These are phyloP conservation scores for Lactifluus pinguis DNA, from an alignment of 768 basidiomycete species.

Conservation along the genomic window DNA sequence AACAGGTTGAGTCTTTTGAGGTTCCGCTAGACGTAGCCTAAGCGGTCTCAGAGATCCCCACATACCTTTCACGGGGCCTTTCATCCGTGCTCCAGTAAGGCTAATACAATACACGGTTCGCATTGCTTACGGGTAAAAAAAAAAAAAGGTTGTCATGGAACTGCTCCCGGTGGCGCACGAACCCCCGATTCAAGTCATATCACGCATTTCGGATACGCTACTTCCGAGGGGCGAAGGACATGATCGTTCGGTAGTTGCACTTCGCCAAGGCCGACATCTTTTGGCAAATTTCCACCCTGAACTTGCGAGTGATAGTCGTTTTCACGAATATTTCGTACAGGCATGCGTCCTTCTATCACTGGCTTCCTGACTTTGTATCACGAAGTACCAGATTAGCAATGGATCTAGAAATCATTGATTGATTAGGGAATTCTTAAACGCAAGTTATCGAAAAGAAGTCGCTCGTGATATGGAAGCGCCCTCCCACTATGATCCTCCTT, in stretches of 20 bases:
- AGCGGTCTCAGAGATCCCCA: conserved; percentile 50
- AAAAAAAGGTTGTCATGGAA: conserved; percentile 56
- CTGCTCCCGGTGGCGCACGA: conserved; percentile 39
- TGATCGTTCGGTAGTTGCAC: conserved; percentile 67
- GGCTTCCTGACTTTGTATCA: not conserved
- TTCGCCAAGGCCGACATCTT: conserved; percentile 76
- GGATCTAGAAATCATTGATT: not conserved
- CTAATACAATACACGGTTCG: not conserved
- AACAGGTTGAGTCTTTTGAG: conserved; percentile 86
- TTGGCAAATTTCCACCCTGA: conserved; percentile 94
- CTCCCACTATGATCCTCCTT: too few relatives aligned
- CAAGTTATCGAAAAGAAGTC: too few relatives aligned
- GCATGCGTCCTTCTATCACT: conserved; percentile 49
- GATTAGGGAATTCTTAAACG: too few relatives aligned
- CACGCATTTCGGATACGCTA: conserved; percentile 50
- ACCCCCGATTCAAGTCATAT: conserved; percentile 59
- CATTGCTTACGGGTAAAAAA: not conserved
- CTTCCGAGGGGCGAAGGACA: conserved; percentile 39
- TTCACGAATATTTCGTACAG: conserved; percentile 85
- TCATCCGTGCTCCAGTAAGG: conserved; percentile 87
- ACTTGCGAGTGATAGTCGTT: conserved; percentile 74
- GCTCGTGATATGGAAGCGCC: too few relatives aligned
- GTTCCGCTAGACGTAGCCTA: conserved; percentile 59
- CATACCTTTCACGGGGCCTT: conserved; percentile 68
- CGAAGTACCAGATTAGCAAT: not conserved